These are phyloP conservation scores for Athelia sp. DNA, from an alignment of 1,284 basidiomycete genomes.

Conservation along the genomic window DNA sequence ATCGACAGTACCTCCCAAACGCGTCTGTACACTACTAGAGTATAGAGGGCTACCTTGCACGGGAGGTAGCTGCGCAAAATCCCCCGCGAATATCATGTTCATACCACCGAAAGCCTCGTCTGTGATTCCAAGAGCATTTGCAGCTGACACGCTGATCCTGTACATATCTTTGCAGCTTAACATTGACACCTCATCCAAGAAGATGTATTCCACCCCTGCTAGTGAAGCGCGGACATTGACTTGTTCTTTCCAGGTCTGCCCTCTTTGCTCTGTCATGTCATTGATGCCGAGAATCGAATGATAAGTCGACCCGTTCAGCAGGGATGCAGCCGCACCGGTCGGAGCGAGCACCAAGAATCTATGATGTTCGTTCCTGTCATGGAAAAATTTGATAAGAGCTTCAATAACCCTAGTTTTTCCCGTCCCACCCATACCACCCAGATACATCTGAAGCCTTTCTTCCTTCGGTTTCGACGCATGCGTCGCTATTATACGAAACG, in stretches of 20 bases:
- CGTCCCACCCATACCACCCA: conserved; percentile 27
- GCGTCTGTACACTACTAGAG: conserved; percentile 9
- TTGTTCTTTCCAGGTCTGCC: background rate
- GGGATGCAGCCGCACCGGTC: conserved; percentile 25
- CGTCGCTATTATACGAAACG: conserved; percentile 24
- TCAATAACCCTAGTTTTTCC: conserved; percentile 30
- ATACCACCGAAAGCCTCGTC: conserved; percentile 15
- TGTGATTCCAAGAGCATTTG: conserved; percentile 3
- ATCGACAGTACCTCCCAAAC: background rate
- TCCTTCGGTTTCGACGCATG: conserved; percentile 11
- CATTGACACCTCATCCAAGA: conserved; percentile 26
- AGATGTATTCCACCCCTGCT: conserved; percentile 19
- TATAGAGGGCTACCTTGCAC: conserved; percentile 13
- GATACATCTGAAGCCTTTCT: conserved; percentile 23
- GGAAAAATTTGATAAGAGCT: conserved; percentile 20
- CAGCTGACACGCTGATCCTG: conserved; percentile 12
- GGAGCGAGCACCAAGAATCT: conserved; percentile 22
- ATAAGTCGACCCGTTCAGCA: conserved; percentile 27
- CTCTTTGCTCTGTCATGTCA: conserved; percentile 1
- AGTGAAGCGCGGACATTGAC: conserved; percentile 6
- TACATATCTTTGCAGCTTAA: conserved; percentile 17
- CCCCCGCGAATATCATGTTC: conserved; percentile 20
- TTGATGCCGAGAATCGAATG: conserved; percentile 23
- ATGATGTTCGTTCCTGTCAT: conserved; percentile 11
- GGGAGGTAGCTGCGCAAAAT: conserved; percentile 24